Base-by-base conservation (phyloP, 441 rosid species). In the Erodium texanum region DNA sequence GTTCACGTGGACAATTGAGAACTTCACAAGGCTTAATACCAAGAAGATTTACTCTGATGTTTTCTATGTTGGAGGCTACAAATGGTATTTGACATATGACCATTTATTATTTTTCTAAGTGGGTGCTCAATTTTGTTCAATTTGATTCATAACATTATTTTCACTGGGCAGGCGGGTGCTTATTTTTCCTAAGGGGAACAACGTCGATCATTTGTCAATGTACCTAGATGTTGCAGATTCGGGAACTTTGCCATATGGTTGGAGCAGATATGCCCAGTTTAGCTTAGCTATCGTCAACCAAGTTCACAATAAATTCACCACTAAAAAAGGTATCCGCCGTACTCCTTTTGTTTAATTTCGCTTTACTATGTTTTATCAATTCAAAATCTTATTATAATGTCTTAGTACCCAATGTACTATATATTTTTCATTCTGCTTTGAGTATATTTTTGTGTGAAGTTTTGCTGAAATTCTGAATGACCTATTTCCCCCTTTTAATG, bases 191-290 rank as follows among this genome's bases (percentile, higher is more conserved):
- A 89, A 88, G 73, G 99, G 99, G 78, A 93, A 93, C 87, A 93
- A 91, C 74, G 97, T 87, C 66, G 99, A 91, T 74, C 90, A 91
- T 82, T 78, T 93, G 86, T 88, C 96, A 18, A 86, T 93, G 96
- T 93, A 93, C 72, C 76, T 93, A 75, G 96, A 89, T 76, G 99
- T 91, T 77, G 95, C 96, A 0, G 99, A 91, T 73, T 87, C 97
- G 0, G 16, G 83, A 0, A 71, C 81, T 45, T 74, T 93, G 83
- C 87, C 97, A 0, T 88, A 89, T 70, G 97, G 97, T 36, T 93
- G 99, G 99, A 89, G 92, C 79, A 84, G 97, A 85, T 91, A 79
- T 71, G 92, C 96, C 22, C 97, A 88, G 69, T 93, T 93, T 74
- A 86, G 93, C 79, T 80, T 93, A 80, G 82, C 92, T 32, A 86